Percentiles rank a stretch among this genome's conserved stretches.
These are phyloP conservation scores for Backusella westeae DNA, from an alignment of 192 early-diverging fungal genomes.

Conservation along the genomic window DNA sequence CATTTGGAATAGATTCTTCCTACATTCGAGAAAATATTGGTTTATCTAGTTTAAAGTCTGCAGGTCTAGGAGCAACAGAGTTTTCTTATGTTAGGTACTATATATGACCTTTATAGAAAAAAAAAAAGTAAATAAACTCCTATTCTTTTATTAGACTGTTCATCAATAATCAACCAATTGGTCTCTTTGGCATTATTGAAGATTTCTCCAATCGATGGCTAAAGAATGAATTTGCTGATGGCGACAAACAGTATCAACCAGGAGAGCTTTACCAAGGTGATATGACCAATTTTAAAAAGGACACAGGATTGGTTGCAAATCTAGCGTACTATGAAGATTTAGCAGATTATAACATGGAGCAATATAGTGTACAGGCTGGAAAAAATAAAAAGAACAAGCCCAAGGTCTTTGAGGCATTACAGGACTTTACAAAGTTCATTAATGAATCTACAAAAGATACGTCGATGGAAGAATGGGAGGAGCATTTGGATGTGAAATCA, in stretches of 20 bases:
- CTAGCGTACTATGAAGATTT: background rate
- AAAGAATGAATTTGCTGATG: slow-evolving; percentile 33
- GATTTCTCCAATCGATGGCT: slow-evolving; percentile 39
- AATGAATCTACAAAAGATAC: slow-evolving; percentile 9
- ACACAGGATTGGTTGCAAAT: background rate
- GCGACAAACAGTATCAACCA: slow-evolving; percentile 15
- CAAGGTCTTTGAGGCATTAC: background rate
- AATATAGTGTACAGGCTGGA: slow-evolving; percentile 16
- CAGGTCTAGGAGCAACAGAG: background rate
- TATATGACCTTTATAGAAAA: background rate
- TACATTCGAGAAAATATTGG: slow-evolving; percentile 4
- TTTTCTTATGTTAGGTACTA: slow-evolving; percentile 19
- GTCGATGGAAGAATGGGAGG: slow-evolving; percentile 5
- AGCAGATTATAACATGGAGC: background rate
- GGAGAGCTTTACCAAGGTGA: slow-evolving; percentile 16
- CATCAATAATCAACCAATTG: slow-evolving; percentile 36
- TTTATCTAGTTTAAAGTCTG: background rate
- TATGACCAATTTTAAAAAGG: too few relatives aligned
- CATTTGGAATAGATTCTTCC: background rate
- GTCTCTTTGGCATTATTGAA: slow-evolving; percentile 41
- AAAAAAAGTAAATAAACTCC: background rate
- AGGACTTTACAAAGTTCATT: slow-evolving; percentile 26
- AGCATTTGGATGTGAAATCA: slow-evolving; percentile 15
- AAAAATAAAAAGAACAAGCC: background rate
- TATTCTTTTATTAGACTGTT: slow-evolving; percentile 20